phyloP scores from a whole-genome alignment of 2,329 filamentous ascomycete species.

The Diaporthe destruens region DNA sequence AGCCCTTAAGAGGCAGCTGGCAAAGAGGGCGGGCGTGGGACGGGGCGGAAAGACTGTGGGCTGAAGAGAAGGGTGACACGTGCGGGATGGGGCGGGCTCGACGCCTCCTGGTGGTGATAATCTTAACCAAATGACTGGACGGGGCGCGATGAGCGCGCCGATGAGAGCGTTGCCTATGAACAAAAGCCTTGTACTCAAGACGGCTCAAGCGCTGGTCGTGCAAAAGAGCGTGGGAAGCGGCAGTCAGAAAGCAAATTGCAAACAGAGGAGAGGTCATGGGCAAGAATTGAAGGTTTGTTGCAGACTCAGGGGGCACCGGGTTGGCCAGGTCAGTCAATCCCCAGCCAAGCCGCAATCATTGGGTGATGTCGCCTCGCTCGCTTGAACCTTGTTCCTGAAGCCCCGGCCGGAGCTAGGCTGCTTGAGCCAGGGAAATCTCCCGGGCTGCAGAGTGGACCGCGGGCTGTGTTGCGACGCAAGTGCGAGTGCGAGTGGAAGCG shows the following conservation, averaged over 20 bases:
- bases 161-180: conserved; percentile 54
- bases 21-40: conserved; percentile 2
- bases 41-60: neutral
- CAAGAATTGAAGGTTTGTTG: conserved; percentile 42
- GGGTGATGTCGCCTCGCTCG: conserved; percentile 26
- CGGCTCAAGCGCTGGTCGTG: conserved; percentile 59
- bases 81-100: conserved; percentile 43
- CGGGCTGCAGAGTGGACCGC: conserved; percentile 32
- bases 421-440: conserved; percentile 30
- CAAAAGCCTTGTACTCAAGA: conserved; percentile 54
- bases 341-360: conserved; percentile 34
- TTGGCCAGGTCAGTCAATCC: conserved; percentile 36
- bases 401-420: conserved; percentile 32
- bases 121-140: conserved; percentile 54
- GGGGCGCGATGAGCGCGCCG: conserved; percentile 50
- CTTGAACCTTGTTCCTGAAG: conserved; percentile 36
- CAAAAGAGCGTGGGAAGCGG: conserved; percentile 59
- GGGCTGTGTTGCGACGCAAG: conserved; percentile 37
- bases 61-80: conserved; percentile 40
- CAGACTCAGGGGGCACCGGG: conserved; percentile 37
- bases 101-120: conserved; percentile 45
- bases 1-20: conserved; percentile 32
- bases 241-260: conserved; percentile 59
- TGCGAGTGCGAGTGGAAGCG: conserved; percentile 35
- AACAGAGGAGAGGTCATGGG: conserved; percentile 58